Evolutionary conservation across 768 basidiomycete species (phyloP), one percentile per base, ranked within the genome.

Genomic region (Peribolospora kevripleyi): DNA sequence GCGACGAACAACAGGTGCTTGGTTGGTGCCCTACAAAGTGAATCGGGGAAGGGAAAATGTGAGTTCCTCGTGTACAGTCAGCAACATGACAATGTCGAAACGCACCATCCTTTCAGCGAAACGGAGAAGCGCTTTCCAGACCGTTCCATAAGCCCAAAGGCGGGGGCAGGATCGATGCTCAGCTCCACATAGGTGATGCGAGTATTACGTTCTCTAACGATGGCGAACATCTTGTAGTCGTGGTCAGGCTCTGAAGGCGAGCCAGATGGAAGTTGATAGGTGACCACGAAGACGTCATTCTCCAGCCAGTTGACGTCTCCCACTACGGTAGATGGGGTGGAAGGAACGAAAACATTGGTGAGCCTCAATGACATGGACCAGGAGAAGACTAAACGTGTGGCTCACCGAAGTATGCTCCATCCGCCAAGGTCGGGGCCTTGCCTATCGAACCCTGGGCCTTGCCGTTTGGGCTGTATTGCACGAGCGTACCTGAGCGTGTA

Each of bases 381-480:
- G 25, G 9, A 57, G 42, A 7, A 59, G 55, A 3, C 52, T 47
- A 48, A 47, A 60, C 11, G 14, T 36, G 8, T 42, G 53, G 0
- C 48, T 52, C 25, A 45, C 51, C 11, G 50, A 45, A 5, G 13
- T 42, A 56, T 43, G 4, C 42, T 41, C 6, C 57, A 52, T 8
- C 42, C 55, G 8, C 54, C 50, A 2, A 67, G 55, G 10, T 52
- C 56, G 3, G 60, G 53, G 1, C 68, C 68, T 4, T 58, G 45
- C 3, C 61, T 3, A 70, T 62, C 13, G 55, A 53, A 5, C 66
- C 64, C 61, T 70, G 70, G 10, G 60, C 56, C 3, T 58, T 49
- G 5, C 70, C 71, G 46, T 68, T 67, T 2, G 70, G 70, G 5
- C 68, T 66, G 56, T 66, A 67, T 52, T 70, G 70, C 6, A 61